phyloP scores from a whole-genome alignment of 177 flowering plant genomes.

The Vitis hybrid region DNA sequence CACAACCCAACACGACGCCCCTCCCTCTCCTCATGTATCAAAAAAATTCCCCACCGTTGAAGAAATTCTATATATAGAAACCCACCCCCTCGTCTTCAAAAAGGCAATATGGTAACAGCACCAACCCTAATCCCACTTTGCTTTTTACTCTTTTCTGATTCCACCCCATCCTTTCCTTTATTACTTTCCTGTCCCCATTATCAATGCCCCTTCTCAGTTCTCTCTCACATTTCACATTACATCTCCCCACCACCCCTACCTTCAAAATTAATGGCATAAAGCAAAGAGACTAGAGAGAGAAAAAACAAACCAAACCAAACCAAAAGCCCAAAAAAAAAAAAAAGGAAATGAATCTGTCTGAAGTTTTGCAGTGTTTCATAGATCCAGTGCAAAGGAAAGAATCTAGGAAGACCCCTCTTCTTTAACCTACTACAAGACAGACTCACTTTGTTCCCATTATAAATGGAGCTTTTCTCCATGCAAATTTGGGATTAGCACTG shows the following conservation, averaged over 20 bases:
- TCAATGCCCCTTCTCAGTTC: background rate
- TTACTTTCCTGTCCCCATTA: slow-evolving; percentile 6
- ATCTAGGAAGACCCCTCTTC: slow-evolving; percentile 17
- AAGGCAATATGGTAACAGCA: background rate
- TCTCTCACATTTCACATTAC: background rate
- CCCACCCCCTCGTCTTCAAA: background rate
- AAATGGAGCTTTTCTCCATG: slow-evolving; percentile 5
- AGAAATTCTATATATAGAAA: slow-evolving; percentile 21
- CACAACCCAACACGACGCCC: background rate
- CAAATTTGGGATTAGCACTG: background rate
- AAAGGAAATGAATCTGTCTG: slow-evolving; percentile 16
- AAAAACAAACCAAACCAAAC: background rate
- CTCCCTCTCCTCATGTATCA: no score
- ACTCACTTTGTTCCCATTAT: slow-evolving; percentile 17
- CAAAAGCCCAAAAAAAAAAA: background rate
- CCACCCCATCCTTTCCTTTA: slow-evolving; percentile 3
- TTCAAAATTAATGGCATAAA: no score
- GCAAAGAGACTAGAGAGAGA: no score
- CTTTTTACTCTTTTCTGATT: slow-evolving; percentile 5
- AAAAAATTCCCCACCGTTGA: slow-evolving; percentile 17
- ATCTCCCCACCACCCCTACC: no score
- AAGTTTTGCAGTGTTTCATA: slow-evolving; percentile 25
- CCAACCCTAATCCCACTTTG: background rate
- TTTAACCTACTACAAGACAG: slow-evolving; percentile 13
- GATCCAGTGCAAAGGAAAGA: slow-evolving; percentile 31